A percentile compares a stretch with the other conserved stretches of the same genome.
Conservation (phyloP, 441 rosid species). For the Adansonia grandidieri region DNA sequence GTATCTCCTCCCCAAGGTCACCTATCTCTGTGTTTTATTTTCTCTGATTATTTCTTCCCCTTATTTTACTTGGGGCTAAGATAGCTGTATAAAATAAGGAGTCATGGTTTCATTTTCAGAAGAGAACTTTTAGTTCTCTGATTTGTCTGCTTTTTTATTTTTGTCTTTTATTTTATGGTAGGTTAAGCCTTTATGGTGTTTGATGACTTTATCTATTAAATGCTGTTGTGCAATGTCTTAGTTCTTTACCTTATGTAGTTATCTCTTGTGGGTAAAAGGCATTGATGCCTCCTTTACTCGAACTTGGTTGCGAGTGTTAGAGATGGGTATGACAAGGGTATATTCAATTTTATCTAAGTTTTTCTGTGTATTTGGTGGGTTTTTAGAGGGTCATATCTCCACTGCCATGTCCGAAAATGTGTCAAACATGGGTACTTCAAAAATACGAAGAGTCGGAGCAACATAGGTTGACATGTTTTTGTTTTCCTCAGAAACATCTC, state of each 20-base stretch:
- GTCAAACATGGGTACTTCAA: too few species aligned
- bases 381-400: too few species aligned
- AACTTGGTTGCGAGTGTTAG: too few species aligned
- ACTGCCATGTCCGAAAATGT: too few species aligned
- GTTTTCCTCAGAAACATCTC: not conserved
- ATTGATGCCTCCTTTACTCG: not conserved
- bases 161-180: not conserved
- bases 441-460: too few species aligned
- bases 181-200: conserved; percentile 3
- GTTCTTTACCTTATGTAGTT: not conserved
- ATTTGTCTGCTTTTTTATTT: not conserved
- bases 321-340: too few species aligned
- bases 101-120: not conserved
- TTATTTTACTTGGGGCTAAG: not conserved
- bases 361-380: too few species aligned
- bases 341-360: too few species aligned
- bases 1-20: conserved; percentile 5
- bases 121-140: not conserved
- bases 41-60: not conserved
- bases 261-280: not conserved
- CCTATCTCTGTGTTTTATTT: not conserved
- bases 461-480: not conserved
- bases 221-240: conserved; percentile 4
- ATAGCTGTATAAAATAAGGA: not conserved
- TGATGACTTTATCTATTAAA: conserved; percentile 5